Conservation (phyloP, 169 alveolate species). For the Cryptosporidium ubiquitum region DNA sequence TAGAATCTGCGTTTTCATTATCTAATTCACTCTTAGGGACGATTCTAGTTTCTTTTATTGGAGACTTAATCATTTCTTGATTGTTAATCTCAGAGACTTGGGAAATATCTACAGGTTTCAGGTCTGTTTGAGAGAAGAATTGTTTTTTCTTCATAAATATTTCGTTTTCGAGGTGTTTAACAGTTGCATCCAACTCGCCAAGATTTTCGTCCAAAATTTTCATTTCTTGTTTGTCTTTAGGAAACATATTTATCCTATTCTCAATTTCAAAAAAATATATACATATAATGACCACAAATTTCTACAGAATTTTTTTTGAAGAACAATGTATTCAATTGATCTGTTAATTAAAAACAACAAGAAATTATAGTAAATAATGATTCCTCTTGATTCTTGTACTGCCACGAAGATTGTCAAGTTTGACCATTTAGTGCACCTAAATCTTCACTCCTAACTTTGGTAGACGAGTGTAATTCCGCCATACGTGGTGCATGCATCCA, state of each 20-base stretch:
- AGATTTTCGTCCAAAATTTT: conserved; percentile 37
- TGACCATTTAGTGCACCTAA: background rate
- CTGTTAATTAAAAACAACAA: background rate
- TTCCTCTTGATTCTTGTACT: background rate
- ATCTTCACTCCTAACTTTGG: background rate
- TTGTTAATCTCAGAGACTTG: no score
- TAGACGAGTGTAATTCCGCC: conserved; percentile 51
- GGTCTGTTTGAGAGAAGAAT: background rate
- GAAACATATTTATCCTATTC: background rate
- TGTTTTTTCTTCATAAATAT: conserved; percentile 5
- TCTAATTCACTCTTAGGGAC: background rate
- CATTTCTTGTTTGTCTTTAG: conserved; percentile 14
- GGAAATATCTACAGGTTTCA: background rate
- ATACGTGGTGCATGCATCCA: conserved; percentile 58
- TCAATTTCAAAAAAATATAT: background rate
- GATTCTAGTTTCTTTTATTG: conserved; percentile 15
- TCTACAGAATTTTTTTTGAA: background rate
- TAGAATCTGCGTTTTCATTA: background rate
- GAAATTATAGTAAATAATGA: background rate
- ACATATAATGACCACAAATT: background rate
- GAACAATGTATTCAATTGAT: background rate
- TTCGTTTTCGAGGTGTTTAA: conserved; percentile 46
- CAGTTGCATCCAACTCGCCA: conserved; percentile 18
- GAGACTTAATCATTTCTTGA: background rate
- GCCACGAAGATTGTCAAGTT: background rate